A percentile compares a stretch with the other conserved stretches of the same genome.
Evolutionary conservation across 2,329 filamentous ascomycete species (phyloP).

Genomic region (Pseudogymnoascus sp.): DNA sequence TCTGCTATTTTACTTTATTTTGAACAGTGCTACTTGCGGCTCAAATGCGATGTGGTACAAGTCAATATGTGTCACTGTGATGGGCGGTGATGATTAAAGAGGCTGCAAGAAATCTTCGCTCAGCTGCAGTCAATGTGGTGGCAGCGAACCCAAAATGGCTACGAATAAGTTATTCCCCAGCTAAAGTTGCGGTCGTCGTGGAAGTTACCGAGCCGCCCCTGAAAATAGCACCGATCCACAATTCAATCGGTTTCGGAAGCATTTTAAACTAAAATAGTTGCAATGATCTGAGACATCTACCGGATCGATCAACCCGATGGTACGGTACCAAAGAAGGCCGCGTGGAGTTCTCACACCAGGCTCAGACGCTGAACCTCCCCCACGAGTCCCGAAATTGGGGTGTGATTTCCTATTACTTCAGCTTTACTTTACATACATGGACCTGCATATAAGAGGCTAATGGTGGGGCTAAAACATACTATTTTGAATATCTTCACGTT

Average conservation of each 20-base stretch:
- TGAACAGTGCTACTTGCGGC: neutral
- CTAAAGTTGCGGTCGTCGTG: neutral
- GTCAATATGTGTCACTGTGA: neutral
- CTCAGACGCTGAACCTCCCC: neutral
- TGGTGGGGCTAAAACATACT: too few species aligned
- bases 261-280: neutral
- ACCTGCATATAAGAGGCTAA: too few species aligned
- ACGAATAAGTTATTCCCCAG: neutral
- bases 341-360: neutral
- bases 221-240: neutral
- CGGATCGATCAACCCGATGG: neutral
- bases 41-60: neutral
- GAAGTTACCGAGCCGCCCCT: neutral
- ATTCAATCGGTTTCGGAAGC: neutral
- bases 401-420: too few species aligned
- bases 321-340: neutral
- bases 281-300: neutral
- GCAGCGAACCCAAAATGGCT: neutral
- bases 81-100: neutral
- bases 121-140: too few species aligned
- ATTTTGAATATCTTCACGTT: neutral
- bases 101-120: neutral
- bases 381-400: neutral
- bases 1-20: neutral
- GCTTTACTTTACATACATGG: too few species aligned